Conservation (phyloP, 768 basidiomycete species). For the Amylocystis lapponica region DNA sequence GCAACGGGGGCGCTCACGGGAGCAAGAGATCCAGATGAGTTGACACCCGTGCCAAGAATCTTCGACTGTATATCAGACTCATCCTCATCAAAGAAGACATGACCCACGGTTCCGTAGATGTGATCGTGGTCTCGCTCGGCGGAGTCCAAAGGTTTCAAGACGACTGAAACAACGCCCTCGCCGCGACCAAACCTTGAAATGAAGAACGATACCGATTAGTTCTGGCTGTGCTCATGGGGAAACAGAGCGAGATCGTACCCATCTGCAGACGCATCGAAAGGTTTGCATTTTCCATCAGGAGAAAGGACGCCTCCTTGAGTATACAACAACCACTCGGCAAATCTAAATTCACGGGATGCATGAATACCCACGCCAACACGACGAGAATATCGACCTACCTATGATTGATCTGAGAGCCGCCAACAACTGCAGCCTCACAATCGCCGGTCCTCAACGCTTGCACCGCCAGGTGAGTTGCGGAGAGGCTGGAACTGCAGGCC, state of each 20-base stretch:
- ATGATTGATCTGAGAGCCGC: constrained; percentile 37
- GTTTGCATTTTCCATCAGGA: constrained; percentile 37
- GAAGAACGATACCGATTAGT: no score
- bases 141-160: constrained; percentile 33
- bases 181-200: constrained; percentile 30
- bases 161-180: constrained; percentile 34
- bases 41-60: constrained; percentile 37
- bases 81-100: background rate
- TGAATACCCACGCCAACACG: background rate
- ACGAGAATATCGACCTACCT: constrained; percentile 24
- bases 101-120: constrained; percentile 35
- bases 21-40: constrained; percentile 31
- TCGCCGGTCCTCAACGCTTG: constrained; percentile 39
- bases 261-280: constrained; percentile 38
- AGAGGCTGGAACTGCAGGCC: constrained; percentile 44
- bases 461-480: constrained; percentile 43
- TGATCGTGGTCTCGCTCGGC: constrained; percentile 35
- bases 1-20: constrained; percentile 35
- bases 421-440: constrained; percentile 43
- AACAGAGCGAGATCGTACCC: no score
- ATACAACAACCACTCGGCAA: constrained; percentile 33
- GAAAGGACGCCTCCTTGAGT: constrained; percentile 34
- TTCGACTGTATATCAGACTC: constrained; percentile 9
- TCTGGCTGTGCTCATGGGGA: no score
- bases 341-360: constrained; percentile 14